A percentile compares a stretch with the other conserved stretches of the same genome.
phyloP scores from a whole-genome alignment of 805 yeast species.

The Lipomyces lipofer region DNA sequence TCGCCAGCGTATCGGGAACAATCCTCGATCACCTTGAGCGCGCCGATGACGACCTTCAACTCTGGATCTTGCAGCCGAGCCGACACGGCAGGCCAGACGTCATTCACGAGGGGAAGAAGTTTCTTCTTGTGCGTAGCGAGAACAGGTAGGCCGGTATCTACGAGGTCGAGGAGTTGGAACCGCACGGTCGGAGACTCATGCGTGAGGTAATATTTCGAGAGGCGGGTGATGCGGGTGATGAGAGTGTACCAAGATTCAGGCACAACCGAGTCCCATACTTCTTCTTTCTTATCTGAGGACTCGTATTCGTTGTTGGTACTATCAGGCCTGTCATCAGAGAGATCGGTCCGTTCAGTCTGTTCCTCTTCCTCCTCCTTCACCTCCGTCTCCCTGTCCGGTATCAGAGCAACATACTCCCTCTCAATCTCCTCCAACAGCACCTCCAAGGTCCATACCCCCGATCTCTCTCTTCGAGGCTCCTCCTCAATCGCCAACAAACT shows the following conservation, averaged over 20 bases:
- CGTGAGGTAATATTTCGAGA: slow-evolving; percentile 68
- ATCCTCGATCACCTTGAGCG: slow-evolving; percentile 37
- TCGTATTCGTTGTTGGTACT: background rate
- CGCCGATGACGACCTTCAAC: slow-evolving; percentile 37
- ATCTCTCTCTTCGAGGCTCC: slow-evolving; percentile 7
- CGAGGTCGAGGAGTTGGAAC: slow-evolving; percentile 56
- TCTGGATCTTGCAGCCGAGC: slow-evolving; percentile 39
- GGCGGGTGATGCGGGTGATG: slow-evolving; percentile 60
- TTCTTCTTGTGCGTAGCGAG: slow-evolving; percentile 51
- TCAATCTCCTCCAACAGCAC: slow-evolving; percentile 32
- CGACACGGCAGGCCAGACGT: slow-evolving; percentile 52
- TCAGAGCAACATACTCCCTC: slow-evolving; percentile 37
- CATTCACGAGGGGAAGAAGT: slow-evolving; percentile 53
- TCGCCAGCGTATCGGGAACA: slow-evolving; percentile 37
- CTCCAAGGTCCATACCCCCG: slow-evolving; percentile 31
- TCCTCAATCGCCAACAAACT: slow-evolving; percentile 10
- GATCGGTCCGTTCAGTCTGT: background rate
- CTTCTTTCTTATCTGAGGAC: slow-evolving; percentile 36
- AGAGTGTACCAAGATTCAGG: slow-evolving; percentile 61
- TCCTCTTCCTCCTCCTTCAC: slow-evolving; percentile 10
- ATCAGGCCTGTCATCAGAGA: background rate
- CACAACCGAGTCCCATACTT: slow-evolving; percentile 66
- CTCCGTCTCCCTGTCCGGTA: slow-evolving; percentile 17
- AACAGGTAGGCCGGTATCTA: slow-evolving; percentile 49
- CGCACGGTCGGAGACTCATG: slow-evolving; percentile 63